Conservation (phyloP, 1,139 yeast genomes). For the Yamadazyma triangularis region DNA sequence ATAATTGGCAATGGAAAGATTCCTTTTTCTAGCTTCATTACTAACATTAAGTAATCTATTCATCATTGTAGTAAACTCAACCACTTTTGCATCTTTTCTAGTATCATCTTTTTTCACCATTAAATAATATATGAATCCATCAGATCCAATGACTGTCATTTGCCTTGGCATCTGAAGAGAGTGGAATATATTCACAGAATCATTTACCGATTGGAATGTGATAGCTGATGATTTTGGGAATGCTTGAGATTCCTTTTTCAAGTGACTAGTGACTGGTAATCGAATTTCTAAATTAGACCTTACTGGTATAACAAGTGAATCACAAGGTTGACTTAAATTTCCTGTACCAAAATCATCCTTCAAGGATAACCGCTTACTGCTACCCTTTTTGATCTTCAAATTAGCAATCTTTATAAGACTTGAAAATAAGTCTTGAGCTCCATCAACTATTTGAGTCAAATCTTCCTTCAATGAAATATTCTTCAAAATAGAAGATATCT, state of each 20-base stretch:
- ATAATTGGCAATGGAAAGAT: constrained; percentile 70
- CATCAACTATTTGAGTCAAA: constrained; percentile 7
- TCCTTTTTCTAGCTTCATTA: constrained; percentile 69
- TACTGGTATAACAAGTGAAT: constrained; percentile 74
- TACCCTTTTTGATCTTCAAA: constrained; percentile 30
- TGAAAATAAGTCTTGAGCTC: constrained; percentile 31
- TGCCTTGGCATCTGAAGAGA: constrained; percentile 89
- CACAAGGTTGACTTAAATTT: constrained; percentile 49
- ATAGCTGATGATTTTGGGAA: constrained; percentile 51
- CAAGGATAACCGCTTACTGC: constrained; percentile 22
- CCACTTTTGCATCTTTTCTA: constrained; percentile 89
- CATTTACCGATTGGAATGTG: constrained; percentile 56
- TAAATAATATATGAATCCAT: constrained; percentile 65
- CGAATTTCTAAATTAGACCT: constrained; percentile 66
- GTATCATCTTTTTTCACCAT: constrained; percentile 91
- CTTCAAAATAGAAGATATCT: constrained; percentile 35
- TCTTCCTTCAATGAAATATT: constrained; percentile 5
- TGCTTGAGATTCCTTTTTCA: constrained; percentile 42
- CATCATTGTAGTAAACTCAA: constrained; percentile 88
- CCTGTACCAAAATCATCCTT: constrained; percentile 44
- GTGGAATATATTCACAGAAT: constrained; percentile 61
- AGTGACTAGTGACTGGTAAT: constrained; percentile 50
- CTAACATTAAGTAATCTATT: constrained; percentile 67
- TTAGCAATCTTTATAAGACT: constrained; percentile 34
- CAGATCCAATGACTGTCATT: constrained; percentile 70